These are phyloP conservation scores for Pyracantha coccinea DNA, from an alignment of 331 rosid genomes.

Conservation along the genomic window DNA sequence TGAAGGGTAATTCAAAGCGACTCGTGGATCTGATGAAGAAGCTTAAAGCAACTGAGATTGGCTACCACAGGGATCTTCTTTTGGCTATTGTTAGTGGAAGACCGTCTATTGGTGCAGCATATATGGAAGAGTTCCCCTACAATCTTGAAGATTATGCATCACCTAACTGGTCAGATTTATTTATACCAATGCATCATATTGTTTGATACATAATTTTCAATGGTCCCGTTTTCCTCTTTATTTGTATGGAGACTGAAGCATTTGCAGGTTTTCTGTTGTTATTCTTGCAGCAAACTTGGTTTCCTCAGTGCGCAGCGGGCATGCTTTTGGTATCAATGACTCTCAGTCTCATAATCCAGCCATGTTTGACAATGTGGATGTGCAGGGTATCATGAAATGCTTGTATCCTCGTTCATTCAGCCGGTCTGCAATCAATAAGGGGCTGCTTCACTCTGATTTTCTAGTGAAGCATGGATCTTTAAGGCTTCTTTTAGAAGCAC, in stretches of 20 bases:
- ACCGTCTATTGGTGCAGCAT: slow-evolving; percentile 59
- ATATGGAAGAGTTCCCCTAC: slow-evolving; percentile 86
- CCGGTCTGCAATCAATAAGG: slow-evolving; percentile 61
- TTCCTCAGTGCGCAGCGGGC: slow-evolving; percentile 45
- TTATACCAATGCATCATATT: slow-evolving; percentile 1
- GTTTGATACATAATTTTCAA: neutral
- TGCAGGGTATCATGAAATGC: slow-evolving; percentile 52
- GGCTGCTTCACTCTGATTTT: slow-evolving; percentile 64
- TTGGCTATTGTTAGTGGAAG: slow-evolving; percentile 58
- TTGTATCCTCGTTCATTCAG: slow-evolving; percentile 75
- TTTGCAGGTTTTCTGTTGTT: slow-evolving; percentile 63
- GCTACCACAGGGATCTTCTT: slow-evolving; percentile 61
- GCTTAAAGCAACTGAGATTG: slow-evolving; percentile 52
- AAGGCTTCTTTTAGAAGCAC: slow-evolving; percentile 70
- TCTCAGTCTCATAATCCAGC: slow-evolving; percentile 26
- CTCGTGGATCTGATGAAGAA: slow-evolving; percentile 67
- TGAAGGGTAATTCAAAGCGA: slow-evolving; percentile 69
- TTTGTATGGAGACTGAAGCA: slow-evolving; percentile 17
- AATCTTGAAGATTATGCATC: slow-evolving; percentile 58
- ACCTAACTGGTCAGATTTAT: slow-evolving; percentile 59
- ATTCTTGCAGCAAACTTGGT: slow-evolving; percentile 72
- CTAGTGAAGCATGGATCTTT: slow-evolving; percentile 81
- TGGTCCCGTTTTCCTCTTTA: neutral
- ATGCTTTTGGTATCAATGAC: slow-evolving; percentile 33
- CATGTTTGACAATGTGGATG: slow-evolving; percentile 31